These are phyloP conservation scores for Pseudogymnoascus sp. DNA, from an alignment of 2,329 filamentous ascomycete species.

Conservation along the genomic window DNA sequence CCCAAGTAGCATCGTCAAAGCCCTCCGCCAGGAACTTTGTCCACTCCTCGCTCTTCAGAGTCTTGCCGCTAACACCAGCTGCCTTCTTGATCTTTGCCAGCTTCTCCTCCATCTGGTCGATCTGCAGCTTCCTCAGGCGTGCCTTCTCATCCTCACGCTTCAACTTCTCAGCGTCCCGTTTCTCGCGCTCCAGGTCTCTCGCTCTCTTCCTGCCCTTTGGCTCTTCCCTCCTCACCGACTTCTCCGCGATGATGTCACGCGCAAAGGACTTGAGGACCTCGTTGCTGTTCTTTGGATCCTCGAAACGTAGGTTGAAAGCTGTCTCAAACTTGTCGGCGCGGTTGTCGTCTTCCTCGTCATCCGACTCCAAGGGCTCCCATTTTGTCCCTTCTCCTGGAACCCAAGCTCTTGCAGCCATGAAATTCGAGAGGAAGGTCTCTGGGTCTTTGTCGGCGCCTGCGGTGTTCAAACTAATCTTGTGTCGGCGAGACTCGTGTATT, in stretches of 20 bases:
- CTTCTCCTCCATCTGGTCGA: constrained; percentile 84
- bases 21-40: constrained; percentile 74
- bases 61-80: constrained; percentile 66
- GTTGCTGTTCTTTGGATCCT: constrained; percentile 82
- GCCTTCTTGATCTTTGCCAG: constrained; percentile 83
- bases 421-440: constrained; percentile 89
- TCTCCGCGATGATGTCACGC: constrained; percentile 72
- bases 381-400: constrained; percentile 58
- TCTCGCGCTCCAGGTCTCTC: constrained; percentile 69
- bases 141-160: constrained; percentile 74
- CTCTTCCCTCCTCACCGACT: constrained; percentile 81
- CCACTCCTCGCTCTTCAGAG: constrained; percentile 72
- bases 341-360: constrained; percentile 66
- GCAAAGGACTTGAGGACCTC: constrained; percentile 83
- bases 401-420: constrained; percentile 89
- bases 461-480: constrained; percentile 56
- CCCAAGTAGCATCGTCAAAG: constrained; percentile 87
- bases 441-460: constrained; percentile 78
- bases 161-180: constrained; percentile 70
- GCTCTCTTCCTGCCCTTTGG: constrained; percentile 67
- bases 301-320: constrained; percentile 93
- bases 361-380: constrained; percentile 82
- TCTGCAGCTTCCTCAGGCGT: constrained; percentile 75
- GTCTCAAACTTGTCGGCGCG: constrained; percentile 82
- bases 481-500: constrained; percentile 50